Base-by-base conservation (phyloP, 2,329 filamentous ascomycete genomes). In the Aspergillus persii region DNA sequence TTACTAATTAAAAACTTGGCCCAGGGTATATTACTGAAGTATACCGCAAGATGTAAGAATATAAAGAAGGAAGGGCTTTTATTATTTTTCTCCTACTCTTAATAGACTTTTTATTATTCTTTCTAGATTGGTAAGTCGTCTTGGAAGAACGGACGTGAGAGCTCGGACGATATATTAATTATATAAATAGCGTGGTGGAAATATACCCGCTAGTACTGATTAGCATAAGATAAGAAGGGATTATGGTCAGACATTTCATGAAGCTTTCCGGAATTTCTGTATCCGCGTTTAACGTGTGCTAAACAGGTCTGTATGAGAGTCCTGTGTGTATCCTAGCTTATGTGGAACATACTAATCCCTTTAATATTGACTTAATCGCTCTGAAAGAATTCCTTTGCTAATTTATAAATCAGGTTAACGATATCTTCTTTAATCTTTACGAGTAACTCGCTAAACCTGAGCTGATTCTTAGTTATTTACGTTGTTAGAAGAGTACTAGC, bases 261-360 rank as follows among this genome's bases (percentile, higher is more conserved):
- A 36, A 36, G 8, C 33, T 55, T 62, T 26, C 60, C 44, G 41
- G 61, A 50, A 61, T 26, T 46, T 52, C 47, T 36, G 56, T 64
- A 64, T 30, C 51, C 49, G 15, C 54, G 47, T 60, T 66, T 66
- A 30, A 68, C 46, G 53, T 61, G 61, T 61, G 53, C 60, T 50
- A 69, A 47, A 54, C 66, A 69, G 52, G 66, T 66, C 55, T 48
- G 64, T 64, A 68, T 58, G 33, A 69, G 64, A 31, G 47, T 63
- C 59, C 47, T 50, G 53, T 69, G 66, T 41, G 64, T 66, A 33
- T 55, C 31, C 46, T 63, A 57, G 53, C 36, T 55, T 64, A 67
- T 68, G 47, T 64, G 53, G 61, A 68, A 69, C 58, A 68, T 66
- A 50, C 52, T 62, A 60, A 68, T 69, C 51, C 60, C 66, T 50